Evolutionary conservation across 305 asterid species (phyloP).

Genomic region (Fraxinus ornus): DNA sequence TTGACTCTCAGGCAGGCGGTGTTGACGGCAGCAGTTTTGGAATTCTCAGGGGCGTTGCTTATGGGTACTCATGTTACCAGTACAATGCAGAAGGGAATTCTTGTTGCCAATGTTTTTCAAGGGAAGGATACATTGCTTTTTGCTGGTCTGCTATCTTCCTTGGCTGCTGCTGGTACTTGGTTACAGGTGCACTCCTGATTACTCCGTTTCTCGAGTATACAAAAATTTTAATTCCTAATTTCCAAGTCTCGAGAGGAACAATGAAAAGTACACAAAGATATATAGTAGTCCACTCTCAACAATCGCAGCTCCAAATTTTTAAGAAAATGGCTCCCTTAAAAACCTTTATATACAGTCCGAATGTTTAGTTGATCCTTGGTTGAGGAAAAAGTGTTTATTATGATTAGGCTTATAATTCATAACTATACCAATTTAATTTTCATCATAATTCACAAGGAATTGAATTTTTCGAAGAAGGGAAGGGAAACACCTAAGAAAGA

Average conservation of each 20-base stretch:
- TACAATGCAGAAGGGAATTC: slow-evolving; percentile 98
- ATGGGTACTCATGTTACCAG: slow-evolving; percentile 93
- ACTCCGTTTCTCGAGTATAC: neutral
- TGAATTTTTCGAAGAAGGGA: neutral
- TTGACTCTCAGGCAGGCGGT: slow-evolving; percentile 81
- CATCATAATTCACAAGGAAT: neutral
- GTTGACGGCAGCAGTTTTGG: slow-evolving; percentile 73
- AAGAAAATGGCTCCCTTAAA: neutral
- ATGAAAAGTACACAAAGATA: neutral
- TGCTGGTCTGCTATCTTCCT: slow-evolving; percentile 77
- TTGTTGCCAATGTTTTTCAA: slow-evolving; percentile 73
- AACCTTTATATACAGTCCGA: neutral
- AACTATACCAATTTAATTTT: neutral
- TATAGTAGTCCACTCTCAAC: neutral
- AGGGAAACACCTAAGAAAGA: neutral
- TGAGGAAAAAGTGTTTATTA: neutral
- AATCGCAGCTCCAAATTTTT: neutral
- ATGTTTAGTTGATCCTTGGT: neutral
- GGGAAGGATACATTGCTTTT: slow-evolving; percentile 86
- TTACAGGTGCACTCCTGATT: slow-evolving; percentile 55
- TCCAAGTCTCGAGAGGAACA: neutral
- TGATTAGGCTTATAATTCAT: neutral
- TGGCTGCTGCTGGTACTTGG: slow-evolving; percentile 99
- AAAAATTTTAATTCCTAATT: neutral
- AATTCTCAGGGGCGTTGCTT: slow-evolving; percentile 84